These are phyloP conservation scores for Leccinum fibrillosum DNA, from an alignment of 768 basidiomycete species.

Conservation along the genomic window DNA sequence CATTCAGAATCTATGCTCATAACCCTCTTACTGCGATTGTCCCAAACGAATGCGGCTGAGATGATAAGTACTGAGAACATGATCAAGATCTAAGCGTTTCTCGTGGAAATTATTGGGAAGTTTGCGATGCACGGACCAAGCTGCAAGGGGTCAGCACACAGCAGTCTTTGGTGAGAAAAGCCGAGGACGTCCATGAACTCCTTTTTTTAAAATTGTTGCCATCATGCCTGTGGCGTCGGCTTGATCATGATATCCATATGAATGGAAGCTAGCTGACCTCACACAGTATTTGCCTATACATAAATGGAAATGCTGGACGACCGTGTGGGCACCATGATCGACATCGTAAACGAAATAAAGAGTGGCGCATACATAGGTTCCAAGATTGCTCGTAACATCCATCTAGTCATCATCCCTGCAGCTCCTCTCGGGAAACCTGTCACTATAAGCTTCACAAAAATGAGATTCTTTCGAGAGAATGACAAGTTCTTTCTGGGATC, in stretches of 20 bases:
- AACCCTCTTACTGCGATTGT: no score
- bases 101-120: slow-evolving; percentile 47
- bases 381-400: not conserved
- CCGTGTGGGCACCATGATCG: not conserved
- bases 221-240: not conserved
- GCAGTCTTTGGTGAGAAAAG: slow-evolving; percentile 13
- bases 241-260: not conserved
- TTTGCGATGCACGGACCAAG: slow-evolving; percentile 28
- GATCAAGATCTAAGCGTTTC: not conserved
- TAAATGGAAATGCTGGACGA: not conserved
- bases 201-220: not conserved
- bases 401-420: slow-evolving; percentile 29
- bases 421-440: slow-evolving; percentile 23
- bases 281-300: not conserved
- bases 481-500: not conserved
- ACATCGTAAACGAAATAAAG: not conserved
- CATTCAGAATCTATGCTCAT: no score
- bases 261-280: not conserved
- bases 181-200: not conserved
- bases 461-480: slow-evolving; percentile 44
- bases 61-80: no score
- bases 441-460: slow-evolving; percentile 44
- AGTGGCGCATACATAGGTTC: not conserved
- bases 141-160: slow-evolving; percentile 11
- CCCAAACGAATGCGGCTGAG: no score